Evolutionary conservation across 1,284 basidiomycete genomes (phyloP), one percentile per base, ranked within the genome.

Genomic region (Inonotus obliquus): DNA sequence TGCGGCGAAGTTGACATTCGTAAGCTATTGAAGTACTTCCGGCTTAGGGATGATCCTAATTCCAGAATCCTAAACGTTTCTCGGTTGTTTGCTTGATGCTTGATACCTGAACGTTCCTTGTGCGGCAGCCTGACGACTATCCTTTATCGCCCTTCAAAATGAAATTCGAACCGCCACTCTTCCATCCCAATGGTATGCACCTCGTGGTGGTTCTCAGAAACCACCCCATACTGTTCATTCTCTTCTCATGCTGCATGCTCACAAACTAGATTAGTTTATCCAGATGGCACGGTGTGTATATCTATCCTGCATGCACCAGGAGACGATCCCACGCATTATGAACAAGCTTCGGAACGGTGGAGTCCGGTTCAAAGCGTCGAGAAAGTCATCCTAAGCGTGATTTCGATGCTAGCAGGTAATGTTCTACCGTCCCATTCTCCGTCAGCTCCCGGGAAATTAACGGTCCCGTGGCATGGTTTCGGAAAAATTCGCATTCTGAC

Each of bases 241-340:
- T 54, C 53, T 62, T 53, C 38, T 58, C 52, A 61, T 56, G 63
- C 59, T 38, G n/a, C 21, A 4, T 17, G 14, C 21, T 6, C 45
- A 55, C 0, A 69, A n/a, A 14, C 41, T 17, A 17, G 7, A 44
- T 44, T 44, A 92, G 91, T 94, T 66, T 99, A 99, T 74, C 81
- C 95, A 1, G 94, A 96, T 70, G 96, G 96, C 25, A 92, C 86
- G 49, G 96, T 99, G 55, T 99, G 97, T 79, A 99, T 99, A 71
- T 98, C 95, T 3, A 99, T 99, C 72, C 78, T 99, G 39, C 97
- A 99, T 72, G 92, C 94, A 0, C 96, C 97, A 0, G 97, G 97
- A 9, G 97, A 99, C 73, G 97, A 92, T 69, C 91, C 91, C 25
- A 89, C 86, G 62, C 89, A 89, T 83, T 92, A 92, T 69, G 97